Evolutionary conservation across 495 filamentous ascomycete species (phyloP), one percentile per base, ranked within the genome.

Genomic region (Xylaria castorea): DNA sequence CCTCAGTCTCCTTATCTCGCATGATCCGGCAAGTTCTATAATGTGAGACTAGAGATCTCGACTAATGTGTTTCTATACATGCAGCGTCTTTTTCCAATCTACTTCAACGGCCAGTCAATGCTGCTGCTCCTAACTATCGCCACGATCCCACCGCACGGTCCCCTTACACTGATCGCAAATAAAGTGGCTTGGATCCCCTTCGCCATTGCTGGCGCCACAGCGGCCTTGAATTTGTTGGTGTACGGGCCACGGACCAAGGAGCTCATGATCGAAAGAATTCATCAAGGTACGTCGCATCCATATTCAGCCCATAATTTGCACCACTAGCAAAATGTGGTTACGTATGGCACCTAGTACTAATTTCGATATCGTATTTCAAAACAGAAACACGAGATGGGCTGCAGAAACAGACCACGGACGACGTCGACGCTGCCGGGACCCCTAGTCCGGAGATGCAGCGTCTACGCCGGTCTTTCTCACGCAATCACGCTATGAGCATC

Each of bases 401-500:
- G 58, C 20, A 30, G 67, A 74, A 44, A 34, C 60, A 36, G 70
- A 53, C 18, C 22, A 68, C n/a, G 38, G 5, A 57, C 53, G 27
- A 68, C 32, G 78, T 9, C 25, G 58, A 25, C 30, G 48, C 3
- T 27, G 66, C 66, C 30, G 76, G 71, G 42, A 62, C 75, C 14
- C 65, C 66, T 7, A 83, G 69, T 68, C 75, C 57, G 0, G 85
- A 86, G 71, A 77, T 85, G 75, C 71, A 78, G 40, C 53, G 68
- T 27, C 72, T 84, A 0, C 87, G 85, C 72, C 80, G 80, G n/a
- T 71, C 66, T 3, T 89, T 90, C 68, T 79, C 81, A 8, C 73
- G 75, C 7, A 84, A 82, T 60, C 87, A 90, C 72, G 87, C 87
- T 6, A 89, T 87, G 85, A 81, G 79, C 22, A 89, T 89, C 60